A percentile compares a stretch with the other conserved stretches of the same genome.
These are phyloP conservation scores for Ajuga reptans DNA, from an alignment of 305 asterid genomes.

Conservation along the genomic window DNA sequence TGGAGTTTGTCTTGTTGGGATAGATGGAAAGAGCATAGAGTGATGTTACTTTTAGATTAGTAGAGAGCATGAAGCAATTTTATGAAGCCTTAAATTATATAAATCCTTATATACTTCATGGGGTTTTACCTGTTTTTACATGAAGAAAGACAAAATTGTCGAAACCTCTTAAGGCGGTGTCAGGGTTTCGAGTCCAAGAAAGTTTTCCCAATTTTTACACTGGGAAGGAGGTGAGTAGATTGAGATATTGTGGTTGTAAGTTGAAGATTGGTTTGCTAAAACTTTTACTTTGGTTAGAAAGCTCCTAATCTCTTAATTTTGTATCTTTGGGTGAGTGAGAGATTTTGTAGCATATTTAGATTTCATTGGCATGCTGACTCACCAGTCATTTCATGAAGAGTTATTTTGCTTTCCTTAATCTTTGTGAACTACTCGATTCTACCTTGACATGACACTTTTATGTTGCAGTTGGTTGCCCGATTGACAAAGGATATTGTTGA, in stretches of 20 bases:
- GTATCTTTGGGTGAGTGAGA: neutral
- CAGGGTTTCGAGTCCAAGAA: neutral
- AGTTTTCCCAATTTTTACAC: neutral
- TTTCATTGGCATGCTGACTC: conserved; percentile 6
- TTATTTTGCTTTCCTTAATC: conserved; percentile 9
- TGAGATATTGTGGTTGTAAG: neutral
- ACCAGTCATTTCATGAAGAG: conserved; percentile 2
- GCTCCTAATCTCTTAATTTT: neutral
- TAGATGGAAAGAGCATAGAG: conserved; percentile 10
- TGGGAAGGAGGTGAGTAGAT: neutral
- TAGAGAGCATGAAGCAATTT: neutral
- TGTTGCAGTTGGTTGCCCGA: conserved; percentile 77
- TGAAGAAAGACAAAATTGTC: neutral
- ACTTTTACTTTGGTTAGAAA: neutral
- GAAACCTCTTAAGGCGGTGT: neutral
- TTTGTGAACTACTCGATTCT: conserved; percentile 18
- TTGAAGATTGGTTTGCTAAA: neutral
- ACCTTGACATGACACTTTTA: conserved; percentile 8
- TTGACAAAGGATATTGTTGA: conserved; percentile 88
- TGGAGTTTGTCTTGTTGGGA: conserved; percentile 3
- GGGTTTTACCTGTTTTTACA: neutral
- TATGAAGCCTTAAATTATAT: neutral
- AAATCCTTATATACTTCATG: neutral
- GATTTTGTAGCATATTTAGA: neutral
- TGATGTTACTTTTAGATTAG: neutral